These are phyloP conservation scores for Mayamaea pseudoterrestris DNA, from an alignment of 108 stramenopile species.

Conservation along the genomic window DNA sequence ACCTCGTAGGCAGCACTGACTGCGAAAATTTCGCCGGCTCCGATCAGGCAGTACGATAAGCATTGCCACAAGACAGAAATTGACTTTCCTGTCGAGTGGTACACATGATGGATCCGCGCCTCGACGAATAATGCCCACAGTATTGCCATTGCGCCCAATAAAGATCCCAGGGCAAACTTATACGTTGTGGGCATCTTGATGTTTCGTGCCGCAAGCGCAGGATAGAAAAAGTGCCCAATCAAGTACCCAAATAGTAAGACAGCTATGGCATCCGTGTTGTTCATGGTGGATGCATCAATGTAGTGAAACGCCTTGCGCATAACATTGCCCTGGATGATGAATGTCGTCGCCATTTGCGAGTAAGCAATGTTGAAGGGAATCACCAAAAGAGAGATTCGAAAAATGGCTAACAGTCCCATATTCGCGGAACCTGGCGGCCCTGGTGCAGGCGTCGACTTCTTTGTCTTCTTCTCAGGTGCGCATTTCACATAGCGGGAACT, in stretches of 20 bases:
- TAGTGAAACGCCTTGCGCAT: conserved; percentile 61
- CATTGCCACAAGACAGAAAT: conserved; percentile 72
- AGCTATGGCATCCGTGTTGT: conserved; percentile 65
- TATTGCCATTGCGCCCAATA: conserved; percentile 55
- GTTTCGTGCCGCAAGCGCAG: conserved; percentile 36
- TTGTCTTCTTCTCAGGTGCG: background rate
- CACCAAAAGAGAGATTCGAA: conserved; percentile 36
- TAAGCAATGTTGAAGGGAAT: conserved; percentile 82
- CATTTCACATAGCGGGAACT: conserved; percentile 44
- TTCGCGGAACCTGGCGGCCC: background rate
- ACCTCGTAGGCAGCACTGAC: conserved; percentile 78
- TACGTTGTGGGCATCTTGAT: conserved; percentile 70
- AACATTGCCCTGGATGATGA: conserved; percentile 76
- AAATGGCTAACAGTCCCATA: conserved; percentile 33
- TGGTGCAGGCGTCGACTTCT: background rate
- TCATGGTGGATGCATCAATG: conserved; percentile 77
- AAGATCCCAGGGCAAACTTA: conserved; percentile 76
- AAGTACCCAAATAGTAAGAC: conserved; percentile 66
- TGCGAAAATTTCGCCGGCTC: conserved; percentile 78
- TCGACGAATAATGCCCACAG: conserved; percentile 60
- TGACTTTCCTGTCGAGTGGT: conserved; percentile 32
- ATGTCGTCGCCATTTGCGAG: conserved; percentile 80
- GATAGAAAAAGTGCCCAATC: conserved; percentile 53
- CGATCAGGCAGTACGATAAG: conserved; percentile 62
- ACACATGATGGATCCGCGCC: conserved; percentile 51